Evolutionary conservation across 1,139 yeast genomes (phyloP), one percentile per base, ranked within the genome.

Genomic region (Blastobotrys raffinosifermentans): DNA sequence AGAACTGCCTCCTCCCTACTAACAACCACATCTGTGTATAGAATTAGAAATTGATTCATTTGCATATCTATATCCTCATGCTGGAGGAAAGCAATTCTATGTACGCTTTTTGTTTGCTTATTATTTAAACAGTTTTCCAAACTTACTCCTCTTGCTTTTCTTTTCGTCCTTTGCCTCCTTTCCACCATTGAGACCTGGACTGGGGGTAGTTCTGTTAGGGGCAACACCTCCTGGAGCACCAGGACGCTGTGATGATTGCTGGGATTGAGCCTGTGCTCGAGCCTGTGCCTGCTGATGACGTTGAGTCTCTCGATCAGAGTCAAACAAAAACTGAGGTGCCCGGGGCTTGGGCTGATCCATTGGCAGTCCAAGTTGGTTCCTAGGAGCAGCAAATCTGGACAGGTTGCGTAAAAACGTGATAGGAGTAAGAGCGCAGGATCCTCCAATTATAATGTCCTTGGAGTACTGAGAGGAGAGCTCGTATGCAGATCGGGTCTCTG

Each of bases 381-480:
- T 49, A 4, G 58, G 50, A 5, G 46, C 44, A 3, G 51, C 39
- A 19, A 63, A 45, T 3, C 57, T 45, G 9, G 53, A 45, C 34
- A 66, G 41, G 5, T 57, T 45, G n/a, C 49, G 44, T 36, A 80
- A 54, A 47, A 73, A 74, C 35, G 66, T 64, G 10, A 61, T 50
- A 0, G 96, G 94, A 9, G 82, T 75, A 43, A 83, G 61, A 3
- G 87, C 63, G 35, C 81, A 77, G 54, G 84, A 94, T 4, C 94
- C 80, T 0, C 98, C 98, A 43, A 91, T 67, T 44, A 81, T 77
- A 20, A 91, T 73, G 47, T 86, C 96, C 54, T 77, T 80, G 49
- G 81, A 75, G 42, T 75, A 68, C 32, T 72, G 62, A 14, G 66
- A 60, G 4, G 86, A 73, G 34, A 87, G 68, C 49, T 85, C 93